Conservation (phyloP, 345 rosid genomes). For the Syzygium grande region DNA sequence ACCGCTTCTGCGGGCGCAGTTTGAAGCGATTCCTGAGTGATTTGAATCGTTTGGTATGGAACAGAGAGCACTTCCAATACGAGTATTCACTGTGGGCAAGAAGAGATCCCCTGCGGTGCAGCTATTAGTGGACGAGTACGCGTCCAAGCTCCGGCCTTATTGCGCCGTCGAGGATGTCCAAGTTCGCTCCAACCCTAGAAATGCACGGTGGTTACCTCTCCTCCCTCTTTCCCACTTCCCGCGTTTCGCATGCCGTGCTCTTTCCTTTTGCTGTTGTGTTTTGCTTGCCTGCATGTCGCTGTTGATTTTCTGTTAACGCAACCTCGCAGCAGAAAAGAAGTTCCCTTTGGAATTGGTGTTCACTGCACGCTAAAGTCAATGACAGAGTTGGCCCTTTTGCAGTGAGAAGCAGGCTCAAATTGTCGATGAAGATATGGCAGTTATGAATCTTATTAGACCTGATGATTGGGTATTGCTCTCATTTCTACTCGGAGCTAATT, state of each 20-base stretch:
- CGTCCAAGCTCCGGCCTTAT: slow-evolving; percentile 52
- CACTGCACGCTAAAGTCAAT: neutral
- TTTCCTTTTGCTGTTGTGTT: neutral
- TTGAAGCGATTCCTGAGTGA: neutral
- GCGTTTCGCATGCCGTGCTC: neutral
- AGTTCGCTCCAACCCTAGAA: slow-evolving; percentile 72
- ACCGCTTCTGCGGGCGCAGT: too few species aligned
- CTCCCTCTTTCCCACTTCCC: neutral
- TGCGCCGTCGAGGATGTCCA: slow-evolving; percentile 54
- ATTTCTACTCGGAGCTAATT: neutral
- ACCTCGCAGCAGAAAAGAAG: neutral
- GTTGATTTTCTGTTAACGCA: neutral
- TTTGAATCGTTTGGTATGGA: neutral
- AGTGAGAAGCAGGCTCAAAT: slow-evolving; percentile 69
- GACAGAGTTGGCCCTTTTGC: neutral
- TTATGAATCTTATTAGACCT: slow-evolving; percentile 52
- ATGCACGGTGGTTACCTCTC: slow-evolving; percentile 38
- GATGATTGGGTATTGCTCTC: slow-evolving; percentile 70
- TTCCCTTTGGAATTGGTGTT: neutral
- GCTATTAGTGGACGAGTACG: slow-evolving; percentile 61
- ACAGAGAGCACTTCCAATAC: slow-evolving; percentile 77
- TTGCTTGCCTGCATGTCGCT: neutral
- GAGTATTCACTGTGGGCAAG: slow-evolving; percentile 71
- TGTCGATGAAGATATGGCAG: slow-evolving; percentile 64
- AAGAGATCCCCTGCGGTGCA: slow-evolving; percentile 69